phyloP scores from a whole-genome alignment of 2,329 filamentous ascomycete genomes.

The Fusarium sp. region DNA sequence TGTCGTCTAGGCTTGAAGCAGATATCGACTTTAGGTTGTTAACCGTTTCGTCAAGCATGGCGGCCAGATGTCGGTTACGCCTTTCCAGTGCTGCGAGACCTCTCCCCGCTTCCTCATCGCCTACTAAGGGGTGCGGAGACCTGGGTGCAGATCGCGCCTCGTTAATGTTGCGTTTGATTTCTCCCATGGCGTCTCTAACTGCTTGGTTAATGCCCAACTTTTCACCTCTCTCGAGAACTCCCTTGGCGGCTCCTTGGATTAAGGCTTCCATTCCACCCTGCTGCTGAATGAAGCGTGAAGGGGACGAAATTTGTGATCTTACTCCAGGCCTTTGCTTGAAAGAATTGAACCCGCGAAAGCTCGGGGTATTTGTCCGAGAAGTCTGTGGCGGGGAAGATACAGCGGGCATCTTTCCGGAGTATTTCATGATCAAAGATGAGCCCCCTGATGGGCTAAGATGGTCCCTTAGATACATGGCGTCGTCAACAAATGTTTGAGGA shows the following conservation, averaged over 20 bases:
- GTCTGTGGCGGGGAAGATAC: constrained; percentile 45
- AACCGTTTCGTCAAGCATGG: constrained; percentile 77
- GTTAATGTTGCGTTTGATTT: constrained; percentile 83
- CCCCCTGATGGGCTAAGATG: constrained; percentile 75
- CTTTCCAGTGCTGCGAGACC: constrained; percentile 68
- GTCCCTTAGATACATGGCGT: constrained; percentile 80
- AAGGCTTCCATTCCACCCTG: constrained; percentile 76
- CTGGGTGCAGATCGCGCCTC: constrained; percentile 63
- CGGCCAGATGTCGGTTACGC: constrained; percentile 75
- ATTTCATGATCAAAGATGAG: constrained; percentile 75
- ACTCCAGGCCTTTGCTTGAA: constrained; percentile 58
- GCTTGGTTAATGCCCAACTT: constrained; percentile 84
- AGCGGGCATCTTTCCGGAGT: constrained; percentile 70
- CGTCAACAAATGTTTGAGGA: constrained; percentile 85
- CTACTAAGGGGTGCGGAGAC: constrained; percentile 54
- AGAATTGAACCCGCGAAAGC: constrained; percentile 51
- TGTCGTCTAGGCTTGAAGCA: constrained; percentile 62
- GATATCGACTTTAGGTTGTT: constrained; percentile 73
- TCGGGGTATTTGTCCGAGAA: constrained; percentile 54
- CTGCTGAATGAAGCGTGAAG: constrained; percentile 67
- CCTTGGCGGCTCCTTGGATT: constrained; percentile 81
- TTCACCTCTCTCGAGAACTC: constrained; percentile 79
- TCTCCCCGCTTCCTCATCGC: constrained; percentile 52
- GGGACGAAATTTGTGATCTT: constrained; percentile 62
- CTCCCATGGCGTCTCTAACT: constrained; percentile 83